A percentile compares a stretch with the other conserved stretches of the same genome.
These are phyloP conservation scores for Ophiostoma ips DNA, from an alignment of 2,329 filamentous ascomycete genomes.

Conservation along the genomic window DNA sequence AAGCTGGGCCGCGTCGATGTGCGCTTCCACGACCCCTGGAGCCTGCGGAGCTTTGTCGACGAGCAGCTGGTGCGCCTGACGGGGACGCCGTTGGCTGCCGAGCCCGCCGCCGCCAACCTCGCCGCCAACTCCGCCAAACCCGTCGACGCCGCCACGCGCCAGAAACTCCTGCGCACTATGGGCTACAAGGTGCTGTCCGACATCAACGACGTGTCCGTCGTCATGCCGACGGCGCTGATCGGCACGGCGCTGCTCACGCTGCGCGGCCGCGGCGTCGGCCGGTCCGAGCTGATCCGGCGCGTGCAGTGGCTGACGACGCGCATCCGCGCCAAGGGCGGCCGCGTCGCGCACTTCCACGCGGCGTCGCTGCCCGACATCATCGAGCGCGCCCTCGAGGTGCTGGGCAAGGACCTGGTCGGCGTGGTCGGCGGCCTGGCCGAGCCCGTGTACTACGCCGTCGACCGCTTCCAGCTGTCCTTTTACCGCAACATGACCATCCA, in stretches of 20 bases:
- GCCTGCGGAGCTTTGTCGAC: constrained; percentile 64
- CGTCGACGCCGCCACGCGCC: constrained; percentile 40
- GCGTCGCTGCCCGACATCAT: constrained; percentile 69
- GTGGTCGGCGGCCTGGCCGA: constrained; percentile 67
- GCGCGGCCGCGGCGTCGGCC: constrained; percentile 80
- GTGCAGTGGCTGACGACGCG: constrained; percentile 82
- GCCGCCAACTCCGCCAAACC: too few species aligned
- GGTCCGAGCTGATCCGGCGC: constrained; percentile 67
- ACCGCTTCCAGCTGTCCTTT: constrained; percentile 93
- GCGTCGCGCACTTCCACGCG: constrained; percentile 85
- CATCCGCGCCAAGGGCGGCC: constrained; percentile 72
- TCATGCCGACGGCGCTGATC: constrained; percentile 95
- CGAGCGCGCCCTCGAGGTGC: constrained; percentile 77
- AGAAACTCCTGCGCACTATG: constrained; percentile 68
- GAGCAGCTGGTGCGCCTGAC: constrained; percentile 53
- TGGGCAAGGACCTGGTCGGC: constrained; percentile 80
- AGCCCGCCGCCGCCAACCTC: too few species aligned
- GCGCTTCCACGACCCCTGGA: constrained; percentile 94
- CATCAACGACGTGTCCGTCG: constrained; percentile 90
- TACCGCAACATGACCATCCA: constrained; percentile 99
- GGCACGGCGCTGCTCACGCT: constrained; percentile 87
- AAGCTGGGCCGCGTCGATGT: constrained; percentile 88
- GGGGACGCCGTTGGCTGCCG: constrained; percentile 33
- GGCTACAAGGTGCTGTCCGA: constrained; percentile 87
- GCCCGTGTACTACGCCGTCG: constrained; percentile 86